Evolutionary conservation across 768 basidiomycete species (phyloP), one percentile per base, ranked within the genome.

Genomic region (Tulasnella sp.): DNA sequence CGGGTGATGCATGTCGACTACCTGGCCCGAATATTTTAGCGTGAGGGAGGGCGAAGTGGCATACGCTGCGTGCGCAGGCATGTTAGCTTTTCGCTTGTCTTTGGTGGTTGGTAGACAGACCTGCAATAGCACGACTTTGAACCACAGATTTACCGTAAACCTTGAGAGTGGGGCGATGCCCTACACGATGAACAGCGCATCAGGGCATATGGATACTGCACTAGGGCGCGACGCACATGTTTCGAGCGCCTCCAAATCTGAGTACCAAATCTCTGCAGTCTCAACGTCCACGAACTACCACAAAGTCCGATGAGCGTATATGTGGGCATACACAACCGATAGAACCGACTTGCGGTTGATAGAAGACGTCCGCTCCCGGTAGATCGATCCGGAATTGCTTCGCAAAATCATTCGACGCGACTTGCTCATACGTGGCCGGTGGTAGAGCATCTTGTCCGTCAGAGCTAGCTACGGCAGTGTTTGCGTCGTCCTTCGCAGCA

Each of bases 151-250:
- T 67, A 32, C 73, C 73, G 62, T 74, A 73, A 48, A 74, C 63
- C 53, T 70, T 70, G 19, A 74, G 67, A 8, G 62, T 68, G 0
- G 73, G 73, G 46, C 70, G 70, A 53, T 74, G 69, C 68, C 69
- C 72, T 73, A 57, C 3, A 12, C 7, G 9, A 35, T 9, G n/a
- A n/a, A n/a, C n/a, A n/a, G n/a, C n/a, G n/a, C 21, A 49, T 14
- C 21, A 23, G 23, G 52, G 34, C 21, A 35, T 29, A 57, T 29
- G 15, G 15, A 6, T 29, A 27, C 29, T 27, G 40, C 3, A 25
- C 37, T 42, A 36, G 48, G 12, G 14, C 17, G 17, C 21, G 27
- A 49, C 71, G 45, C 41, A 72, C 71, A 73, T 1, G 69, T 68
- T 8, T 69, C 65, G 14, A 72, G 60, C 6, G 57, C 51, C 3